These are phyloP conservation scores for Colletotrichum nymphaeae DNA, from an alignment of 2,329 filamentous ascomycete species.

Conservation along the genomic window DNA sequence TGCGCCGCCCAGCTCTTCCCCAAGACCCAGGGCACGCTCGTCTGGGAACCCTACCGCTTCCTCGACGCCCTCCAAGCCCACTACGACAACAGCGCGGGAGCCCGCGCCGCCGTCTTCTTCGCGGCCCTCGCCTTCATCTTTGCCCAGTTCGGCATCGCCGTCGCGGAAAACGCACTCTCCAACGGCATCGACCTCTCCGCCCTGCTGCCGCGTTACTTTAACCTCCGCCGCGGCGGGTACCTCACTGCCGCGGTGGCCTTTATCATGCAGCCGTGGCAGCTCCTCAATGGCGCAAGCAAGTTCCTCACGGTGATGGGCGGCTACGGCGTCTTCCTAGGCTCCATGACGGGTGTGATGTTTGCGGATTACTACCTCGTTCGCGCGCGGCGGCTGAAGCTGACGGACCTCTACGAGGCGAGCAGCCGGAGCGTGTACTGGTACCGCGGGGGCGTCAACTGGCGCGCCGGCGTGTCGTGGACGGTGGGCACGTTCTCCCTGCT, in stretches of 20 bases:
- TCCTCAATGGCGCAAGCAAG: conserved; percentile 39
- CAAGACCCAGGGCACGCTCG: conserved; percentile 36
- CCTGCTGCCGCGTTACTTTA: conserved; percentile 40
- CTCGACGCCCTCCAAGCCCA: conserved; percentile 39
- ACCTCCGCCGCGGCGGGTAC: conserved; percentile 36
- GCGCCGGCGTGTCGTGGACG: conserved; percentile 37
- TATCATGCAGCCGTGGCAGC: conserved; percentile 40
- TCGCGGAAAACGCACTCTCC: conserved; percentile 37
- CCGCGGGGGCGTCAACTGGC: conserved; percentile 38
- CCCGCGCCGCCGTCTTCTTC: conserved; percentile 37
- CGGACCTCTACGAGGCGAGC: conserved; percentile 45
- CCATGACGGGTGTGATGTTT: conserved; percentile 50
- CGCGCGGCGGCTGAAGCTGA: conserved; percentile 47
- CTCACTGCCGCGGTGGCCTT: conserved; percentile 37
- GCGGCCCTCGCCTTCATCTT: conserved; percentile 38
- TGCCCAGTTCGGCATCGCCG: conserved; percentile 38
- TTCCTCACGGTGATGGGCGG: conserved; percentile 45
- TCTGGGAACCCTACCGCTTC: conserved; percentile 44
- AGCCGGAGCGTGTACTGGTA: conserved; percentile 40
- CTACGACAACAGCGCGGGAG: conserved; percentile 25
- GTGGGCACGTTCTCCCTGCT: conserved; percentile 39
- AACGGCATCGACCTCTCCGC: conserved; percentile 44
- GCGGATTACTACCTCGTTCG: conserved; percentile 48
- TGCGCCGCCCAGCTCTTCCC: conserved; percentile 42
- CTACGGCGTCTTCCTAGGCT: conserved; percentile 48